phyloP scores from a whole-genome alignment of 805 yeast genomes.

The Candida boleticola region DNA sequence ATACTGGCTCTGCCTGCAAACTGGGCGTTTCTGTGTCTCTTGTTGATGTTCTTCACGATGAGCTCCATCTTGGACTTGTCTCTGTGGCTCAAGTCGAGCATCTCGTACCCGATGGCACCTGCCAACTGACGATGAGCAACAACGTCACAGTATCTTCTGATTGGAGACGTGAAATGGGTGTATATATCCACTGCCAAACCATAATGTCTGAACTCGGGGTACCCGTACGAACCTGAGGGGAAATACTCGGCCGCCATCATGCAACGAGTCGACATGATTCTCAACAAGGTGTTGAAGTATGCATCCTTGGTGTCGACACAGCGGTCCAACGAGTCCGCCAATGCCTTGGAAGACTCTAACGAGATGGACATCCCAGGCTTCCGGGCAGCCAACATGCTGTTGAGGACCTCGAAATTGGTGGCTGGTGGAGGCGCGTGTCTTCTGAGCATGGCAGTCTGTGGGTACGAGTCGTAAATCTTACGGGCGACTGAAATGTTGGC shows the following conservation, averaged over 20 bases:
- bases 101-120: constrained; percentile 95
- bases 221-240: constrained; percentile 84
- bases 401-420: constrained; percentile 83
- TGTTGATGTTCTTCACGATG: constrained; percentile 85
- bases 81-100: constrained; percentile 74
- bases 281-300: constrained; percentile 86
- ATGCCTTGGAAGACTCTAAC: constrained; percentile 80
- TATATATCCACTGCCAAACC: constrained; percentile 97
- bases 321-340: constrained; percentile 90
- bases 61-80: constrained; percentile 88
- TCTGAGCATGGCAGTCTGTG: constrained; percentile 98
- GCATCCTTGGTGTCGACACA: constrained; percentile 82
- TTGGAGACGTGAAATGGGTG: constrained; percentile 98
- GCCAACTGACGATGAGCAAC: constrained; percentile 97
- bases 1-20: constrained; percentile 98
- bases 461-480: constrained; percentile 87
- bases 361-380: constrained; percentile 70
- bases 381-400: constrained; percentile 82
- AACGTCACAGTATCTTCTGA: constrained; percentile 95
- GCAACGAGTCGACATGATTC: constrained; percentile 97
- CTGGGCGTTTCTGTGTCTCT: constrained; percentile 95
- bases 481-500: constrained; percentile 96
- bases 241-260: constrained; percentile 99
- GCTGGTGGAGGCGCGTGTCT: constrained; percentile 98
- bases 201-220: constrained; percentile 91